Evolutionary conservation across 805 yeast species (phyloP), one percentile per base, ranked within the genome.

Genomic region (Suhomyces sp.): DNA sequence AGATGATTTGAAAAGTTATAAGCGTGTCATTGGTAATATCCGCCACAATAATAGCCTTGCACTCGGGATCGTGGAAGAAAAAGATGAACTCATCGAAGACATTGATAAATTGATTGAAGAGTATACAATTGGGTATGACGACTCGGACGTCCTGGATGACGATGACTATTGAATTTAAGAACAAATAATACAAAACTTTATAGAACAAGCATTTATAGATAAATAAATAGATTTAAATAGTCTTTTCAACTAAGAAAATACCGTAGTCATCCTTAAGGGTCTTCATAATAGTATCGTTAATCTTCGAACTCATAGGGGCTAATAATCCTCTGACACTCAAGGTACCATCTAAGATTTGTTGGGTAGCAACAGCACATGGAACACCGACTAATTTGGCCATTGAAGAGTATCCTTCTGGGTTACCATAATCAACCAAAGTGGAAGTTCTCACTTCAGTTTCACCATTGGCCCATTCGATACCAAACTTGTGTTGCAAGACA

Each of bases 361-460:
- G 79, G 40, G 84, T 74, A 19, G 98, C 98, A 61, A 93, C 95
- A 36, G 96, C 96, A 70, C 96, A 91, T 49, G 98, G 98, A 46
- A 88, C 91, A 72, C 98, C 98, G 37, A 93, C 98, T 47, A 87
- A 78, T 63, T 91, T 90, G 49, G 98, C 98, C 98, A 93, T 93
- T 22, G 98, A 90, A 25, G 95, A 83, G 81, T 91, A 93, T 42
- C 90, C 88, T 43, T 77, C 70, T 53, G 83, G 83, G 50, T 76
- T 81, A 71, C 98, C 98, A 66, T 86, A 87, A 65, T 88, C 96
- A 23, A 90, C 91, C 58, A 93, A 73, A 41, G 98, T 93, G 14
- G 97, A 85, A 39, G 98, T 90, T 76, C 98, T 88, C 44, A 83
- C 77, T 72, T 93, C 98, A 37, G 75, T 77, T 47, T 79, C 65